Base-by-base conservation (phyloP, 2,329 filamentous ascomycete genomes). In the Fusarium secorum region DNA sequence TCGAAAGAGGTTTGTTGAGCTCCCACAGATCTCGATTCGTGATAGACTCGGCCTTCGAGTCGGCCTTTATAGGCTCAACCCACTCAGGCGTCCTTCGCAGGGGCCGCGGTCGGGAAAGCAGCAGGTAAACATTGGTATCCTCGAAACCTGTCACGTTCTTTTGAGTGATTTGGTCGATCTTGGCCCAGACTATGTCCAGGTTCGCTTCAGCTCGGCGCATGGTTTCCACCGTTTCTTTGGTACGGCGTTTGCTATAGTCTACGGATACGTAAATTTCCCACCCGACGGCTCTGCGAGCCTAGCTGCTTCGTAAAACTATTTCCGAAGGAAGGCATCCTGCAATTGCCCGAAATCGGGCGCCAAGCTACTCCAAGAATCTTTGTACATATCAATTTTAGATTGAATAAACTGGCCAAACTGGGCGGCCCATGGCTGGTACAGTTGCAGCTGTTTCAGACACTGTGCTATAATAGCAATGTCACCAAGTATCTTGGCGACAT, bases 351-450 rank as follows among this genome's bases (percentile, higher is more conserved):
- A 45, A 20, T 44, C 4, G 11, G 8, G 5, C 5, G 1, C 8
- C 3, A n/a, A 4, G 0, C 0, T 6, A 5, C 7, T 9, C 41
- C 22, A 24, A 9, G 2, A 14, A 5, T 24, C 1, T 9, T 11
- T 0, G 22, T 9, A 4, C 13, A 4, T 0, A 0, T 24, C 41
- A 5, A 18, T 24, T 0, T 7, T 6, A 44, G 42, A 14, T 5
- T 46, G 2, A 3, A 46, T n/a, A 8, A 1, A 2, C 11, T 13
- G 6, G 7, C 49, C 41, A 7, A 57, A 24, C 1, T 57, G 42
- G 1, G 30, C 10, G 20, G 55, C 55, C 42, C 55, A 51, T 24
- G 55, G 55, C 1, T 58, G 55, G 13, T 51, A 58, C 10, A 36
- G 5, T 3, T 62, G 54, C 3, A 60, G n/a, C 18, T 62, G 54